Conservation (phyloP, 495 filamentous ascomycete genomes). For the Penicillium flavigenum region DNA sequence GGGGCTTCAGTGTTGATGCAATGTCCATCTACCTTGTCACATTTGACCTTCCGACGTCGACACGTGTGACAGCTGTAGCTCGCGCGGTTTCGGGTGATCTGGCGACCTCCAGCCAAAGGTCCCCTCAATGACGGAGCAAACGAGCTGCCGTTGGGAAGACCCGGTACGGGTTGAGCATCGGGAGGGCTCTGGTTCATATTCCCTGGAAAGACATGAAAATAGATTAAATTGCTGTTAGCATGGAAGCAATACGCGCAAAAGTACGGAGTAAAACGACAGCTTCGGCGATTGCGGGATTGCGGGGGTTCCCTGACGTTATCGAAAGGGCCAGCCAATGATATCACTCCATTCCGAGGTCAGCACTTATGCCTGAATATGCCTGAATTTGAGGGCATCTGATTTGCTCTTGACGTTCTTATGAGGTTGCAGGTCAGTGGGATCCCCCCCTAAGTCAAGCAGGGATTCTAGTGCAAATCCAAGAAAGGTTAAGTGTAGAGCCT, state of each 20-base stretch:
- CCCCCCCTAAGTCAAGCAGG: no score
- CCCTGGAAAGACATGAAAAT: slow-evolving; percentile 3
- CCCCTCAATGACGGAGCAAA: slow-evolving; percentile 16
- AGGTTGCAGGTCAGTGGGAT: no score
- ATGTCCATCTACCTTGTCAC: slow-evolving; percentile 39
- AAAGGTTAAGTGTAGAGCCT: no score
- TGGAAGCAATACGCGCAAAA: neutral
- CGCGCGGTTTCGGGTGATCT: slow-evolving; percentile 50
- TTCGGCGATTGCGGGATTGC: neutral
- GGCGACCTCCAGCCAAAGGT: slow-evolving; percentile 33
- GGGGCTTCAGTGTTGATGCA: no score
- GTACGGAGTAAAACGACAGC: no score
- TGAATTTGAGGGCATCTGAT: neutral
- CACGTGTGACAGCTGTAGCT: slow-evolving; percentile 53
- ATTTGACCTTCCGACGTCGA: slow-evolving; percentile 50
- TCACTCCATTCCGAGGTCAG: neutral
- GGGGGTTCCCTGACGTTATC: slow-evolving; percentile 6
- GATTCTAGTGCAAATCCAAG: no score
- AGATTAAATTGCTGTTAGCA: neutral
- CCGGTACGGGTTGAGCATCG: slow-evolving; percentile 7
- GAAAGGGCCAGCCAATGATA: neutral
- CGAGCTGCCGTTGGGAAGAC: slow-evolving; percentile 1
- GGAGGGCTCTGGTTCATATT: slow-evolving; percentile 21
- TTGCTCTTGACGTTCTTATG: no score
- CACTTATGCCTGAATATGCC: neutral